phyloP scores from a whole-genome alignment of 1,284 basidiomycete species.

The Hymenochaete sp. region DNA sequence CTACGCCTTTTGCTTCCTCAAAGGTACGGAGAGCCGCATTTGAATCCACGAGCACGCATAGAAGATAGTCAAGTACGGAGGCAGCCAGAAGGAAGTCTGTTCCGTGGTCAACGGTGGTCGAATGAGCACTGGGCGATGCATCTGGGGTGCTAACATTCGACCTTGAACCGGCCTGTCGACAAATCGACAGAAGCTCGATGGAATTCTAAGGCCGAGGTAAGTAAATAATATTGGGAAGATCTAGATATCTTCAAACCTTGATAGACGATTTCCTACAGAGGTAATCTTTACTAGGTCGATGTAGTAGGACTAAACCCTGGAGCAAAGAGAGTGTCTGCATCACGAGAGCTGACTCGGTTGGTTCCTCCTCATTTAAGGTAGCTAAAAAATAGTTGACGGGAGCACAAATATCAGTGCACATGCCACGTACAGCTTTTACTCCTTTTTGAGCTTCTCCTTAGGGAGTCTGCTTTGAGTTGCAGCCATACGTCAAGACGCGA shows the following conservation, averaged over 20 bases:
- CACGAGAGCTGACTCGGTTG: slow-evolving; percentile 40
- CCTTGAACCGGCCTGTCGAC: slow-evolving; percentile 46
- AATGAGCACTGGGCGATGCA: slow-evolving; percentile 16
- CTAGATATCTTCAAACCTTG: slow-evolving; percentile 43
- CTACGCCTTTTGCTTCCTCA: slow-evolving; percentile 67
- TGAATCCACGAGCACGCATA: slow-evolving; percentile 79
- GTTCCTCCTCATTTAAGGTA: slow-evolving; percentile 27
- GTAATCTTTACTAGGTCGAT: slow-evolving; percentile 57
- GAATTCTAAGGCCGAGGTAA: slow-evolving; percentile 38
- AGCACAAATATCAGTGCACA: neutral
- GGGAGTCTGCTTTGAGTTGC: slow-evolving; percentile 30
- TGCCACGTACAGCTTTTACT: slow-evolving; percentile 9
- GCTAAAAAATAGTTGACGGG: neutral
- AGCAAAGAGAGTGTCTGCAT: slow-evolving; percentile 56
- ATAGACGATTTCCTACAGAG: slow-evolving; percentile 61
- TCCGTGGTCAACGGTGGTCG: slow-evolving; percentile 16
- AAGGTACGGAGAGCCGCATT: slow-evolving; percentile 64
- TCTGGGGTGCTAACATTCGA: slow-evolving; percentile 21
- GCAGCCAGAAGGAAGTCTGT: slow-evolving; percentile 40
- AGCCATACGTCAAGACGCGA: slow-evolving; percentile 52
- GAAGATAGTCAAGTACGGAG: slow-evolving; percentile 67
- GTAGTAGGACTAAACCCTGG: slow-evolving; percentile 73
- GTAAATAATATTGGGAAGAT: slow-evolving; percentile 1
- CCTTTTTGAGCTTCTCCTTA: slow-evolving; percentile 27
- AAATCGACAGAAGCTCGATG: slow-evolving; percentile 57